Conservation (phyloP, 2,329 filamentous ascomycete species). For the Ceratocystis variospora region DNA sequence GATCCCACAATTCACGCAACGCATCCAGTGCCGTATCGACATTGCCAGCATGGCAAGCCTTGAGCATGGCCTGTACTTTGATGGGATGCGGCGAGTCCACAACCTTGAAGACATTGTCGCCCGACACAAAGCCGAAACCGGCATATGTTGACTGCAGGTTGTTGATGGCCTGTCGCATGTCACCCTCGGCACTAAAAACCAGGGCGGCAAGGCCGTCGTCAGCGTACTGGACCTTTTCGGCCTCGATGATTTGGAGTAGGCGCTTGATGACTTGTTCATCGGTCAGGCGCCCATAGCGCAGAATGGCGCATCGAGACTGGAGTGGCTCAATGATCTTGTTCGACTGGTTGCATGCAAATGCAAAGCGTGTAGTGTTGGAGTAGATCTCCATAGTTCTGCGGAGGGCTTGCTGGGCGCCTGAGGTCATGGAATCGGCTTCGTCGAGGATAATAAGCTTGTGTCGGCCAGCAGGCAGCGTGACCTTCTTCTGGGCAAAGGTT, state of each 20-base stretch:
- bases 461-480: conserved; percentile 75
- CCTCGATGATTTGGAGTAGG: conserved; percentile 80
- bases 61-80: conserved; percentile 97
- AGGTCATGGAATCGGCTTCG: conserved; percentile 97
- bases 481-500: conserved; percentile 97
- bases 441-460: conserved; percentile 97
- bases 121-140: conserved; percentile 92
- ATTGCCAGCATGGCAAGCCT: conserved; percentile 86
- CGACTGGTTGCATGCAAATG: conserved; percentile 95
- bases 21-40: conserved; percentile 76
- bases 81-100: conserved; percentile 95
- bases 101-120: conserved; percentile 95
- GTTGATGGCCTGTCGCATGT: conserved; percentile 98
- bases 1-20: conserved; percentile 79
- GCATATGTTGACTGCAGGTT: conserved; percentile 88
- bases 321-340: conserved; percentile 99
- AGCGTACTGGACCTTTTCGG: conserved; percentile 77
- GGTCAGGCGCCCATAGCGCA: conserved; percentile 83
- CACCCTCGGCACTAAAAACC: conserved; percentile 91
- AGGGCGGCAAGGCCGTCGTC: conserved; percentile 93
- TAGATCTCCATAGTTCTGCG: conserved; percentile 98
- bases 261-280: conserved; percentile 87
- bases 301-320: conserved; percentile 89
- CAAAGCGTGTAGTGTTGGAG: conserved; percentile 88
- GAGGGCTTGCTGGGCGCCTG: conserved; percentile 87